phyloP scores from a whole-genome alignment of 805 yeast species.

The Saturnispora sanitii region DNA sequence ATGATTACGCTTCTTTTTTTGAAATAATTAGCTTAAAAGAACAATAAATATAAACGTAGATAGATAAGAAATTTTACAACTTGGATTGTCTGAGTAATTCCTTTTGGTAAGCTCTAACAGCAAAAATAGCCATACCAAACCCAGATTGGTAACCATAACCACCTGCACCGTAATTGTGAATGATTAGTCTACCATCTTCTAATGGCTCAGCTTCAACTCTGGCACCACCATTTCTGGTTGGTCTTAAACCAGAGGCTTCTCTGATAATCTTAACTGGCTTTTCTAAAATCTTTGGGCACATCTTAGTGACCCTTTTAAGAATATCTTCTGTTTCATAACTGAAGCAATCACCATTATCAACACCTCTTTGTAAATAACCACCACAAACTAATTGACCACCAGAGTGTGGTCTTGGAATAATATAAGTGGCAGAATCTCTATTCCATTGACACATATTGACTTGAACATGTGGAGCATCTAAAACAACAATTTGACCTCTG shows the following conservation, averaged over 20 bases:
- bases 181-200: constrained; percentile 32
- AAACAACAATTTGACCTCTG: constrained; percentile 71
- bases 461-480: constrained; percentile 57
- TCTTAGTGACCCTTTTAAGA: constrained; percentile 42
- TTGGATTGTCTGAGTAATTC: constrained; percentile 10
- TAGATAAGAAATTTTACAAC: no score
- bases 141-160: constrained; percentile 65
- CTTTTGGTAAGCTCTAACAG: constrained; percentile 29
- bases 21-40: no score
- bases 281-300: constrained; percentile 41
- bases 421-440: constrained; percentile 48
- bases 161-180: constrained; percentile 67
- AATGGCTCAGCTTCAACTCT: constrained; percentile 48
- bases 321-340: constrained; percentile 52
- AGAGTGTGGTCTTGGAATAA: constrained; percentile 63
- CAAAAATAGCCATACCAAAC: constrained; percentile 45
- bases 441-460: constrained; percentile 57
- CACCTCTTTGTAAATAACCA: constrained; percentile 57
- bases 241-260: constrained; percentile 67
- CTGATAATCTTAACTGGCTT: constrained; percentile 43
- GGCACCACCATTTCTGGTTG: constrained; percentile 66
- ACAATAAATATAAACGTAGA: no score
- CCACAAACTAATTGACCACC: constrained; percentile 64
- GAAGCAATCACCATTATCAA: constrained; percentile 53
- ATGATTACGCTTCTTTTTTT: no score